Evolutionary conservation across 768 basidiomycete species (phyloP).

Genomic region (Clavulina sp.): DNA sequence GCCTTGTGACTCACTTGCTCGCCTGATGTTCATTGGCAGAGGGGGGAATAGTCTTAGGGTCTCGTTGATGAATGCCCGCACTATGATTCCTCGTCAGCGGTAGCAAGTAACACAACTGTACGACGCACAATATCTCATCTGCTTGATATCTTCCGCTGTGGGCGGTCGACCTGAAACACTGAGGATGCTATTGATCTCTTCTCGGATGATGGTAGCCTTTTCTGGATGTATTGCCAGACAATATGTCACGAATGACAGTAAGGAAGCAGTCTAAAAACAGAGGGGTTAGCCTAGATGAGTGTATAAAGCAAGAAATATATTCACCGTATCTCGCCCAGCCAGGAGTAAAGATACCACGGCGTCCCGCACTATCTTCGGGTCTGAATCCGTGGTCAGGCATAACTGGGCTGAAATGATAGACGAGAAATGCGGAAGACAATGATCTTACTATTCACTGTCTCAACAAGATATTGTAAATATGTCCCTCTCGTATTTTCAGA

Average conservation of each 20-base stretch:
- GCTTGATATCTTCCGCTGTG: conserved; percentile 37
- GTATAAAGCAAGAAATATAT: conserved; percentile 14
- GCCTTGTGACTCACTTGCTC: conserved; percentile 34
- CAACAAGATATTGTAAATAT: conserved; percentile 48
- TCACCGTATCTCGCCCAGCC: conserved; percentile 58
- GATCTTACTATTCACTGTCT: conserved; percentile 39
- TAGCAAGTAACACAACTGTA: neutral
- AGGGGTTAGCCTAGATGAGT: neutral
- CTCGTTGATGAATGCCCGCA: conserved; percentile 36
- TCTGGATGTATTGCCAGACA: conserved; percentile 4
- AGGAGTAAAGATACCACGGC: conserved; percentile 59
- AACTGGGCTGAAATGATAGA: neutral
- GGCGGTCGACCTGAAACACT: conserved; percentile 17
- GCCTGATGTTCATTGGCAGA: conserved; percentile 54
- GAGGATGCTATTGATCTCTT: conserved; percentile 1
- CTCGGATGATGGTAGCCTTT: neutral
- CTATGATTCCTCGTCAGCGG: conserved; percentile 4
- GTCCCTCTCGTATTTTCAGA: conserved; percentile 29
- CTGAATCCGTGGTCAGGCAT: conserved; percentile 20
- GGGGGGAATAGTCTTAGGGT: conserved; percentile 63
- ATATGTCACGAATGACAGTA: conserved; percentile 6
- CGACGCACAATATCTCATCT: conserved; percentile 49
- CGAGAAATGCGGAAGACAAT: neutral
- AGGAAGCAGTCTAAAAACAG: conserved; percentile 6
- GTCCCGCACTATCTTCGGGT: conserved; percentile 48